A percentile compares a stretch with the other conserved stretches of the same genome.
Evolutionary conservation across 176 grass and related monocot species (phyloP).

Genomic region (Oryza glumipatula): DNA sequence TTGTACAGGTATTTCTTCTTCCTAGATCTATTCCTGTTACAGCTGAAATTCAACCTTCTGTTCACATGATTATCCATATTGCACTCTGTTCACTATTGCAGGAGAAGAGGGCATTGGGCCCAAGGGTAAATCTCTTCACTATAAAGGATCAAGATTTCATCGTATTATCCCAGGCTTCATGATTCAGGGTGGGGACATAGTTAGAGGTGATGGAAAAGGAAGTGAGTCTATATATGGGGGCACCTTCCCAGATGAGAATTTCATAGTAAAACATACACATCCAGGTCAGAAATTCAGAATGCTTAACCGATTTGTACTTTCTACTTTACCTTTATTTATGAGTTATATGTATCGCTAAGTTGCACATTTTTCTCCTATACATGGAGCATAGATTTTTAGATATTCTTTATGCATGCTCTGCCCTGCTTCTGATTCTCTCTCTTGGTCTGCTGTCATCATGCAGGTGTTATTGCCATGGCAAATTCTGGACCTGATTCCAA

Average conservation of each 20-base stretch:
- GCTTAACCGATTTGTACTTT: background rate
- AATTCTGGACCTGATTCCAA: conserved; percentile 84
- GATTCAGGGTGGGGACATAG: conserved; percentile 96
- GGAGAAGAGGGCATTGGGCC: conserved; percentile 76
- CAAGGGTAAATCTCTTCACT: conserved; percentile 81
- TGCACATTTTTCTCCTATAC: background rate
- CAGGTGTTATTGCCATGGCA: conserved; percentile 87
- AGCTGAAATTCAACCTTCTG: background rate
- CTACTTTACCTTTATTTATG: background rate
- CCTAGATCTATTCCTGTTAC: conserved; percentile 6
- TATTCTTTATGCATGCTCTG: background rate
- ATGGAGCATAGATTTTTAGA: background rate
- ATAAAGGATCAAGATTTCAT: conserved; percentile 91
- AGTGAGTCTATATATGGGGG: conserved; percentile 88
- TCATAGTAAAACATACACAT: conserved; percentile 83
- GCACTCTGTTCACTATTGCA: conserved; percentile 38
- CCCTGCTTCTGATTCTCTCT: background rate
- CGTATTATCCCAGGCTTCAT: conserved; percentile 92
- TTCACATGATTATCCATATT: conserved; percentile 19
- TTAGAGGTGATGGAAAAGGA: conserved; percentile 72
- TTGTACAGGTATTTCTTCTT: conserved; percentile 75
- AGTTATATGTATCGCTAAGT: background rate
- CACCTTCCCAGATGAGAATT: conserved; percentile 89
- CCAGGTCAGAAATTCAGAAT: conserved; percentile 55
- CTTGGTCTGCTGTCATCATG: conserved; percentile 6